These are phyloP conservation scores for Skeletonema potamos DNA, from an alignment of 108 stramenopile species.

Conservation along the genomic window DNA sequence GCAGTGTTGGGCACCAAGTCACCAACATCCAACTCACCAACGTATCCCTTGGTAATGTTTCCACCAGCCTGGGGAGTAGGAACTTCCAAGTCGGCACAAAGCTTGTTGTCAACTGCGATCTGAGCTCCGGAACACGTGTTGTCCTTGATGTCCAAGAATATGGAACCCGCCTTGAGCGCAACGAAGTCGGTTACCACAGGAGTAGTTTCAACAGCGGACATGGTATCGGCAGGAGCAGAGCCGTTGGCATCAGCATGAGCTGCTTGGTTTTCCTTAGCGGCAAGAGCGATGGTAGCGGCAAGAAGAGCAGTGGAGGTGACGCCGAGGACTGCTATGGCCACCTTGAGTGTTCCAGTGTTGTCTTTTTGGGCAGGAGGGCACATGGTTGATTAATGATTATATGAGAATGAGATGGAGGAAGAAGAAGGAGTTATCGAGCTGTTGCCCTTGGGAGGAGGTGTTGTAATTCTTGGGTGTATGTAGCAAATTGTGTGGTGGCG, in stretches of 20 bases:
- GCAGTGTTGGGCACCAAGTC: slow-evolving; percentile 53
- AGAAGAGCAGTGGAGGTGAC: slow-evolving; percentile 18
- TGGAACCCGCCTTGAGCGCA: neutral
- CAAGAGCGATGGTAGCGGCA: slow-evolving; percentile 15
- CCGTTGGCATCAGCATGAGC: no score
- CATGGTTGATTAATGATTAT: slow-evolving; percentile 5
- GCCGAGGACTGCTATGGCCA: slow-evolving; percentile 4
- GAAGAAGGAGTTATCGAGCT: no score
- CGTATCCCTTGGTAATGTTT: slow-evolving; percentile 57
- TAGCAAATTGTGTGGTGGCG: no score
- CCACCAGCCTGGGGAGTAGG: slow-evolving; percentile 41
- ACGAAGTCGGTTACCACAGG: neutral
- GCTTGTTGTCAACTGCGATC: slow-evolving; percentile 16
- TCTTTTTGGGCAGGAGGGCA: slow-evolving; percentile 9
- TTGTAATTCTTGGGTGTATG: no score
- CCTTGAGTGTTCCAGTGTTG: slow-evolving; percentile 4
- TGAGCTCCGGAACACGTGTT: slow-evolving; percentile 19
- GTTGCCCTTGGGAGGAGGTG: no score
- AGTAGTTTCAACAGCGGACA: neutral
- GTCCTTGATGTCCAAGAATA: slow-evolving; percentile 10
- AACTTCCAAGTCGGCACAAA: slow-evolving; percentile 22
- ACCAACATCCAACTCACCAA: slow-evolving; percentile 13
- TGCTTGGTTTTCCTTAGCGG: neutral
- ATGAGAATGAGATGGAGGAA: no score
- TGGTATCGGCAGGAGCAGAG: neutral